Conservation (phyloP, 306 rosid genomes). For the Dalbergia cochinchinensis region DNA sequence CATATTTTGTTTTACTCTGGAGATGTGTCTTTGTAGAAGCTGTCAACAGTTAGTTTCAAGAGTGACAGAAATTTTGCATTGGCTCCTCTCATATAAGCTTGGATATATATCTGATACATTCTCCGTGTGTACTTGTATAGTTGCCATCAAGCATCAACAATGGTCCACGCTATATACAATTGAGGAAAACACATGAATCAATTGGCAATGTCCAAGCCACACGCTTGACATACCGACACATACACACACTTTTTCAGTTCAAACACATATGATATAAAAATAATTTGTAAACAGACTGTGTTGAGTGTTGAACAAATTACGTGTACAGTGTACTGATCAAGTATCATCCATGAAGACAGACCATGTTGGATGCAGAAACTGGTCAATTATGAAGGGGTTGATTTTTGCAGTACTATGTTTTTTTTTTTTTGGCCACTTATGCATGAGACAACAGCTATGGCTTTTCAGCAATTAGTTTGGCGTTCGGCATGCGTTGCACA, state of each 20-base stretch:
- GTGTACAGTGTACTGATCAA: slow-evolving; percentile 23
- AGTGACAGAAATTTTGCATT: too few species aligned
- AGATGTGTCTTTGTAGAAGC: too few species aligned
- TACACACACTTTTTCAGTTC: slow-evolving; percentile 1
- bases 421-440: slow-evolving; percentile 34
- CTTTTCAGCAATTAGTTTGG: slow-evolving; percentile 5
- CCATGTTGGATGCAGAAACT: slow-evolving; percentile 22
- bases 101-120: too few species aligned
- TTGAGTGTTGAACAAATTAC: not conserved
- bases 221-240: slow-evolving; percentile 22
- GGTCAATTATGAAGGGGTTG: slow-evolving; percentile 24
- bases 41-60: too few species aligned
- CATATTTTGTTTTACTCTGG: too few species aligned
- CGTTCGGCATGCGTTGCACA: slow-evolving; percentile 5
- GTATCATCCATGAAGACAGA: slow-evolving; percentile 39
- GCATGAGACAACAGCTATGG: slow-evolving; percentile 46
- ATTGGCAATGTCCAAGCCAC: slow-evolving; percentile 37
- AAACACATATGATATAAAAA: not conserved
- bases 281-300: not conserved
- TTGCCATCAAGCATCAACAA: slow-evolving; percentile 3
- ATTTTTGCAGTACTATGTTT: slow-evolving; percentile 26
- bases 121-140: not conserved
- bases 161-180: slow-evolving; percentile 28
- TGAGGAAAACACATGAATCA: slow-evolving; percentile 16
- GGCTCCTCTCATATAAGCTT: too few species aligned